phyloP scores from a whole-genome alignment of 106 monocot species.

The Dendrobium officinale region DNA sequence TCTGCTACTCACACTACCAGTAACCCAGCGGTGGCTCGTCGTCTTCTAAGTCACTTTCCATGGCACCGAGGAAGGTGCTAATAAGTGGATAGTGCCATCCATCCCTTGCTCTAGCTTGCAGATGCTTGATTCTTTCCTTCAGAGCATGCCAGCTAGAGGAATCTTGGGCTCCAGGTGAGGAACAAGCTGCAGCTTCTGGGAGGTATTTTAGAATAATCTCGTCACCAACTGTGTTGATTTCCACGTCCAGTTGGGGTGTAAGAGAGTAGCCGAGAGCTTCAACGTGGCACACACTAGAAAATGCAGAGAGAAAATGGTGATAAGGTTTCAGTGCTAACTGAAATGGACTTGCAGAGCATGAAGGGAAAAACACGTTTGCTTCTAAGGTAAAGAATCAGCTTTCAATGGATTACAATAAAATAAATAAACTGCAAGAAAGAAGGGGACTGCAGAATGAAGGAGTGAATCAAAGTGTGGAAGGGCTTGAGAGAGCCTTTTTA shows the following conservation, averaged over 20 bases:
- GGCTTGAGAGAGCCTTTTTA: no score
- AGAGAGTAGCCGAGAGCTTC: constrained; percentile 19
- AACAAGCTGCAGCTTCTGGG: background rate
- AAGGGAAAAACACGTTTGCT: background rate
- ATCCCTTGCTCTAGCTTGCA: background rate
- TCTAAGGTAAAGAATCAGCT: background rate
- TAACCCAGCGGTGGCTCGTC: background rate
- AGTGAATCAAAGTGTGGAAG: no score
- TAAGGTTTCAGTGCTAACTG: background rate
- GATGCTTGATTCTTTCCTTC: no score
- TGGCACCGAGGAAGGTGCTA: background rate
- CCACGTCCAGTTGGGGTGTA: background rate
- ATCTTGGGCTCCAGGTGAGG: background rate
- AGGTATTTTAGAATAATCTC: background rate
- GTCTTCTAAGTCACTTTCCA: background rate
- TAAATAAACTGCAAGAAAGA: no score
- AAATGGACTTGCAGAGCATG: background rate
- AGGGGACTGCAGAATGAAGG: no score
- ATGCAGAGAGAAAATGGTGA: background rate
- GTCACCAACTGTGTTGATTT: background rate
- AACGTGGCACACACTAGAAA: constrained; percentile 31
- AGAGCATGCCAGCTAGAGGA: background rate
- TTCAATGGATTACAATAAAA: no score
- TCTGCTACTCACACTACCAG: no score
- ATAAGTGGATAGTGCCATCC: background rate